Conservation (phyloP, 2,329 filamentous ascomycete genomes). For the Verticillium dahliae region DNA sequence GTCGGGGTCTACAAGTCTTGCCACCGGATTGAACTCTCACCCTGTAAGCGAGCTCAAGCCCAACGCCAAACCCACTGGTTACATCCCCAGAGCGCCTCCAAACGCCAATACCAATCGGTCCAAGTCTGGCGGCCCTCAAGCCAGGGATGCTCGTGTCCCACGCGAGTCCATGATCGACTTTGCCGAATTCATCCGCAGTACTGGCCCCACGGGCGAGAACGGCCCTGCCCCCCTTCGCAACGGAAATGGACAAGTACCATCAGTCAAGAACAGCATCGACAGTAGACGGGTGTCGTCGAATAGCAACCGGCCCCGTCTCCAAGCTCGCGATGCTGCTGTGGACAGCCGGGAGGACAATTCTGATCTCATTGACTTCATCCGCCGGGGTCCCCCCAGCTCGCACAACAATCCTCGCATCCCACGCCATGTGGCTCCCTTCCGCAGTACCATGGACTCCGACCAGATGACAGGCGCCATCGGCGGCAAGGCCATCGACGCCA, state of each 20-base stretch:
- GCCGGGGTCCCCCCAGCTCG: slow-evolving; percentile 67
- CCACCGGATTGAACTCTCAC: slow-evolving; percentile 29
- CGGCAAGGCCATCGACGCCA: slow-evolving; percentile 51
- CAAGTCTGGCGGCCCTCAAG: slow-evolving; percentile 28
- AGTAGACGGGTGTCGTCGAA: slow-evolving; percentile 28
- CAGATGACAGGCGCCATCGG: slow-evolving; percentile 54
- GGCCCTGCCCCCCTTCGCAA: slow-evolving; percentile 27
- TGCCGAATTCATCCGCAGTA: slow-evolving; percentile 83
- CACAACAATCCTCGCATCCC: slow-evolving; percentile 65
- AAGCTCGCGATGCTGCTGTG: slow-evolving; percentile 65
- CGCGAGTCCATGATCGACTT: slow-evolving; percentile 74
- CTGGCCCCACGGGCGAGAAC: slow-evolving; percentile 57
- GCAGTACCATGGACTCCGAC: slow-evolving; percentile 80
- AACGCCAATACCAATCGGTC: slow-evolving; percentile 22
- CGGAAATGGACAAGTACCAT: slow-evolving; percentile 21
- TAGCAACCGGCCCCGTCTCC: slow-evolving; percentile 46
- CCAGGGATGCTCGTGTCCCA: slow-evolving; percentile 67
- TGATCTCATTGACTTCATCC: slow-evolving; percentile 93
- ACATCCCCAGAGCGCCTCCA: slow-evolving; percentile 24
- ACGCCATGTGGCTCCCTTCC: slow-evolving; percentile 76
- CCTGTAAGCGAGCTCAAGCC: slow-evolving; percentile 19
- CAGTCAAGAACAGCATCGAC: slow-evolving; percentile 29
- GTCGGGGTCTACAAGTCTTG: slow-evolving; percentile 23
- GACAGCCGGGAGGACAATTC: slow-evolving; percentile 62
- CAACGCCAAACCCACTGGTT: slow-evolving; percentile 11